These are phyloP conservation scores for Kluyveromyces starmeri DNA, from an alignment of 805 yeast genomes.

Conservation along the genomic window DNA sequence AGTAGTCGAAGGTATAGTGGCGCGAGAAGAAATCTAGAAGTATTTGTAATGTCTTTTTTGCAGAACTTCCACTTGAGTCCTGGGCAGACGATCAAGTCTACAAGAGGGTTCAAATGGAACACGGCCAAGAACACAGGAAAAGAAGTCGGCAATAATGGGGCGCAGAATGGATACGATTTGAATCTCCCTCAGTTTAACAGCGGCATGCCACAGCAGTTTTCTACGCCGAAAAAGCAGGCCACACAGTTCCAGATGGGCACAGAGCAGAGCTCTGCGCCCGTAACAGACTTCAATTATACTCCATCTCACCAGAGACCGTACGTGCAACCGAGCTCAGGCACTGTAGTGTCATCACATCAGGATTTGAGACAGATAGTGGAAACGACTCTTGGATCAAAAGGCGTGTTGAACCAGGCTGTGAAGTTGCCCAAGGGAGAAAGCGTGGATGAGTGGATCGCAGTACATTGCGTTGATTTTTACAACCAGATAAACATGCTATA, in stretches of 20 bases:
- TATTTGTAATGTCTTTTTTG: slow-evolving; percentile 12
- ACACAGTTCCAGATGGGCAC: neutral
- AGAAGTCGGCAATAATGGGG: neutral
- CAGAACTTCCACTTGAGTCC: slow-evolving; percentile 34
- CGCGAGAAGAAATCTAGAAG: too few species aligned
- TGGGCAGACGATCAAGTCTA: slow-evolving; percentile 39
- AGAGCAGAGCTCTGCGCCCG: slow-evolving; percentile 7
- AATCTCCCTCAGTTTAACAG: slow-evolving; percentile 2
- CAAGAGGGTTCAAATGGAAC: slow-evolving; percentile 38
- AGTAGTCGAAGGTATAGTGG: too few species aligned
- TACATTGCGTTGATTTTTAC: slow-evolving; percentile 94
- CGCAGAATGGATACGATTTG: neutral
- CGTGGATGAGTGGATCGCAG: slow-evolving; percentile 90
- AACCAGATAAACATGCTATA: slow-evolving; percentile 95
- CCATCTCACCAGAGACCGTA: slow-evolving; percentile 31
- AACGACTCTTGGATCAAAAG: slow-evolving; percentile 88
- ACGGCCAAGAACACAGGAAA: slow-evolving; percentile 11
- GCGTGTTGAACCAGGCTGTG: slow-evolving; percentile 86
- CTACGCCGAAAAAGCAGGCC: slow-evolving; percentile 13
- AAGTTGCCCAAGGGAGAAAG: slow-evolving; percentile 90
- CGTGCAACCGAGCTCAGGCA: slow-evolving; percentile 24
- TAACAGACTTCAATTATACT: slow-evolving; percentile 30
- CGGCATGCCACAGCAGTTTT: slow-evolving; percentile 7
- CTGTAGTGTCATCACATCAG: slow-evolving; percentile 47
- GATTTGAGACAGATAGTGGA: slow-evolving; percentile 86